Percentiles rank a stretch among this genome's conserved stretches.
Evolutionary conservation across 495 filamentous ascomycete genomes (phyloP).

Genomic region (Penicillium silybi): DNA sequence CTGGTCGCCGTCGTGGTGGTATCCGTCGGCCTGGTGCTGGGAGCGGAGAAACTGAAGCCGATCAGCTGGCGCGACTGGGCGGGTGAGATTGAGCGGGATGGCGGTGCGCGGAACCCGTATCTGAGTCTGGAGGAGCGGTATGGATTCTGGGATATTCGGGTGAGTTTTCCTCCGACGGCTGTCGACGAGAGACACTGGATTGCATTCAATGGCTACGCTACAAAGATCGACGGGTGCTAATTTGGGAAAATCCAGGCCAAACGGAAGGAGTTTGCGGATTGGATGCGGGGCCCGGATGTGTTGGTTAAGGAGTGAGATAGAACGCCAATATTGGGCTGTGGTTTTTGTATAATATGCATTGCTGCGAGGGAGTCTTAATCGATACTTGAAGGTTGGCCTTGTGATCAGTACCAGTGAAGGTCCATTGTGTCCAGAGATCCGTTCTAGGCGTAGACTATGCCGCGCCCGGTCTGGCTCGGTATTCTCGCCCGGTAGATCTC

Average conservation of each 20-base stretch:
- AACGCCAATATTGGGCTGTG: neutral
- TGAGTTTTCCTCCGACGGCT: conserved; percentile 51
- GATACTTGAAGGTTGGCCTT: neutral
- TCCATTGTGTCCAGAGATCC: neutral
- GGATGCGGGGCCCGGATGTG: conserved; percentile 51
- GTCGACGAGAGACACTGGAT: neutral
- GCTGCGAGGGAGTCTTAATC: conserved; percentile 14
- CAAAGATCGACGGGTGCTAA: neutral
- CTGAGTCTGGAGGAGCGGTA: conserved; percentile 53
- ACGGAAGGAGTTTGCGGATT: conserved; percentile 71
- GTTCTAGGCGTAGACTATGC: neutral
- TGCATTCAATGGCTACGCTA: neutral
- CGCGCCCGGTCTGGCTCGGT: neutral
- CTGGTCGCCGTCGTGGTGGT: conserved; percentile 60
- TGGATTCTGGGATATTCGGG: conserved; percentile 67
- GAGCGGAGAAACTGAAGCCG: conserved; percentile 65
- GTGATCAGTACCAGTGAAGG: neutral
- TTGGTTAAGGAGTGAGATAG: conserved; percentile 20
- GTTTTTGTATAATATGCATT: conserved; percentile 23
- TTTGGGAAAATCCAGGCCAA: conserved; percentile 52
- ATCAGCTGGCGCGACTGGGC: conserved; percentile 83
- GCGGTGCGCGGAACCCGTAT: conserved; percentile 49
- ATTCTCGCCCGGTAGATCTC: neutral
- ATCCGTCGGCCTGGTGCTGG: conserved; percentile 67
- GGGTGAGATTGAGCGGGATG: conserved; percentile 72